Evolutionary conservation across 164 flowering plant genomes (phyloP).

Genomic region (Vitis amurensis): DNA sequence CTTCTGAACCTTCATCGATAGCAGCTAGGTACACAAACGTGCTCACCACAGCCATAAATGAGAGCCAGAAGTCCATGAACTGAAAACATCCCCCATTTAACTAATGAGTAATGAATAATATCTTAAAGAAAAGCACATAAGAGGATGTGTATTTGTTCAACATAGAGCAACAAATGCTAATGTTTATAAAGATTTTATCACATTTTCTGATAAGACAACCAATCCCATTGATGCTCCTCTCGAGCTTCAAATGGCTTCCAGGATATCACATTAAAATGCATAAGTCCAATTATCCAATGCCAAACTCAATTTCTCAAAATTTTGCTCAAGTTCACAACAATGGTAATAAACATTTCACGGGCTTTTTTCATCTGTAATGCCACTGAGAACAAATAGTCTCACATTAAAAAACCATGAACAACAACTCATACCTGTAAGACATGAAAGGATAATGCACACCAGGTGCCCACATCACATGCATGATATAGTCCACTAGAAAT

Average conservation of each 20-base stretch:
- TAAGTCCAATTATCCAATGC: no score
- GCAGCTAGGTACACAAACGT: constrained; percentile 64
- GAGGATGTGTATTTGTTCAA: no score
- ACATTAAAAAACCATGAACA: not conserved
- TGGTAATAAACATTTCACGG: not conserved
- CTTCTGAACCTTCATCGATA: constrained; percentile 48
- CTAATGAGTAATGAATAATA: not conserved
- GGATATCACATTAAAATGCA: no score
- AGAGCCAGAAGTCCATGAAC: constrained; percentile 93
- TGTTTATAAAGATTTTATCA: not conserved
- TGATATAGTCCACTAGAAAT: constrained; percentile 91
- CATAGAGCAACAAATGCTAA: not conserved
- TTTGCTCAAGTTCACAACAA: constrained; percentile 4
- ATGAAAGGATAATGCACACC: constrained; percentile 73
- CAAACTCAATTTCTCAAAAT: not conserved
- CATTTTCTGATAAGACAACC: not conserved
- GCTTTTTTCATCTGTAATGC: no score
- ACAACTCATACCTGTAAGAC: constrained; percentile 70
- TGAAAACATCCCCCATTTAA: constrained; percentile 30
- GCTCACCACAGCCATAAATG: constrained; percentile 76
- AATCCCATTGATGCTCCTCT: no score
- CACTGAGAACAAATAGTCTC: not conserved
- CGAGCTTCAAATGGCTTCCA: not conserved
- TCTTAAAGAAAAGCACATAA: not conserved
- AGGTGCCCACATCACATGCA: constrained; percentile 96